phyloP scores from a whole-genome alignment of 2,329 filamentous ascomycete genomes.

The Epichloe typhina region DNA sequence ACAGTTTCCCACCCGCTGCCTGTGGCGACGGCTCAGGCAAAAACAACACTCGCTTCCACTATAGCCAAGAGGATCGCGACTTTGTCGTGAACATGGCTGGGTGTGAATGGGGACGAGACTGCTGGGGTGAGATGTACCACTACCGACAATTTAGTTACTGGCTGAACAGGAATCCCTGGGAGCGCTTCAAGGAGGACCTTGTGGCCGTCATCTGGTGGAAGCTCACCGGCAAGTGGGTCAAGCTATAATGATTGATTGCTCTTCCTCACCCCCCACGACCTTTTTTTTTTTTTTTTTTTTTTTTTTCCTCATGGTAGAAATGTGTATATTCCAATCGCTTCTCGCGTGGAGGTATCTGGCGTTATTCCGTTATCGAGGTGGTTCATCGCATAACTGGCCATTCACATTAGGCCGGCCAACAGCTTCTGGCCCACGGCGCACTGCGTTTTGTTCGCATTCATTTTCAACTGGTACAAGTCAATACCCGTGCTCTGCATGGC shows the following conservation, averaged over 20 bases:
- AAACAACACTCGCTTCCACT: constrained; percentile 69
- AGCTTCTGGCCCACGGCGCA: not conserved
- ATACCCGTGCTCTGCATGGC: not conserved
- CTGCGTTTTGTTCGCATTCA: not conserved
- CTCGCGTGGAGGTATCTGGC: not conserved
- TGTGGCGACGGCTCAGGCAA: constrained; percentile 57
- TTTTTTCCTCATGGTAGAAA: not conserved
- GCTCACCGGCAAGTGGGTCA: constrained; percentile 47
- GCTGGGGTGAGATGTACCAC: constrained; percentile 95
- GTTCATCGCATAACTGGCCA: not conserved
- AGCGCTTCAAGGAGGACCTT: constrained; percentile 57
- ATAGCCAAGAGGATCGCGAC: constrained; percentile 71
- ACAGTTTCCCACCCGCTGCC: constrained; percentile 83
- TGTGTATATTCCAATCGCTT: not conserved
- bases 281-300: not conserved
- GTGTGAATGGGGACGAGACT: constrained; percentile 92
- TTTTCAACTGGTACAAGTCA: not conserved
- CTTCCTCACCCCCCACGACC: not conserved
- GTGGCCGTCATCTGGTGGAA: constrained; percentile 49
- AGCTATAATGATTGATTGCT: constrained; percentile 24
- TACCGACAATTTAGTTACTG: constrained; percentile 85
- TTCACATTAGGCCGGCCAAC: not conserved
- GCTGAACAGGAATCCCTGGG: constrained; percentile 74
- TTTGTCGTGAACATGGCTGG: constrained; percentile 98
- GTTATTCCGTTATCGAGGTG: not conserved